Percentiles rank a stretch among this genome's conserved stretches.
Evolutionary conservation across 1,284 basidiomycete species (phyloP).

Genomic region (Apiotrichum montevideense): DNA sequence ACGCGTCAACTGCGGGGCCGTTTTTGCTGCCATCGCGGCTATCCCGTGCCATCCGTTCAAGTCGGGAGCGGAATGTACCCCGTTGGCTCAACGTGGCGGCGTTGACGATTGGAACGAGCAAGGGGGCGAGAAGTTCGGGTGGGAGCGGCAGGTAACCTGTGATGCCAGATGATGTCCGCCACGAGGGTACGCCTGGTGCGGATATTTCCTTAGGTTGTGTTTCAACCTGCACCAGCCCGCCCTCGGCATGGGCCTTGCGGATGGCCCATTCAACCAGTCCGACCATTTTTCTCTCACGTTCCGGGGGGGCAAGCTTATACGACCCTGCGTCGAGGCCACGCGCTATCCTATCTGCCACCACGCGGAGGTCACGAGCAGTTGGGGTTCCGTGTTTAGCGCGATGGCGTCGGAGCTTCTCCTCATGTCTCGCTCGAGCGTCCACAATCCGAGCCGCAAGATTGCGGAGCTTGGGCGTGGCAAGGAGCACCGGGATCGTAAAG

Average conservation of each 20-base stretch:
- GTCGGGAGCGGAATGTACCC: conserved; percentile 6
- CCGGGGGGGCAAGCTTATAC: conserved; percentile 8
- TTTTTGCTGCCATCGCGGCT: background rate
- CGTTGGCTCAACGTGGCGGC: conserved; percentile 13
- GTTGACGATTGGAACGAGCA: conserved; percentile 22
- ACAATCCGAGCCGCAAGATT: conserved; percentile 28
- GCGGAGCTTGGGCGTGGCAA: conserved; percentile 16
- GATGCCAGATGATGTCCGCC: too few species aligned
- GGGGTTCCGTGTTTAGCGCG: conserved; percentile 23
- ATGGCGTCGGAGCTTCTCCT: conserved; percentile 25
- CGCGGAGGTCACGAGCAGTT: conserved; percentile 5
- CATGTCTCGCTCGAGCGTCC: conserved; percentile 19
- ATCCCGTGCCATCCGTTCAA: conserved; percentile 1
- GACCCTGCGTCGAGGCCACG: conserved; percentile 2
- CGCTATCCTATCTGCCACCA: conserved; percentile 13
- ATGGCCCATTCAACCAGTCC: conserved; percentile 26
- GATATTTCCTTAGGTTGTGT: background rate
- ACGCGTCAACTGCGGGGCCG: background rate
- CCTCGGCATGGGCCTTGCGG: conserved; percentile 24
- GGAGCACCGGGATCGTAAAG: conserved; percentile 22
- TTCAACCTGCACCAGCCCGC: conserved; percentile 28
- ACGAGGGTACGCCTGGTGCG: background rate
- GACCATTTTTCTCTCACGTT: conserved; percentile 19
- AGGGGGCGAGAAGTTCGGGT: conserved; percentile 26
- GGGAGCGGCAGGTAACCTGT: conserved; percentile 30